Base-by-base conservation (phyloP, 2,329 filamentous ascomycete species). In the Ophiocordyceps polyrhachis-furcata region DNA sequence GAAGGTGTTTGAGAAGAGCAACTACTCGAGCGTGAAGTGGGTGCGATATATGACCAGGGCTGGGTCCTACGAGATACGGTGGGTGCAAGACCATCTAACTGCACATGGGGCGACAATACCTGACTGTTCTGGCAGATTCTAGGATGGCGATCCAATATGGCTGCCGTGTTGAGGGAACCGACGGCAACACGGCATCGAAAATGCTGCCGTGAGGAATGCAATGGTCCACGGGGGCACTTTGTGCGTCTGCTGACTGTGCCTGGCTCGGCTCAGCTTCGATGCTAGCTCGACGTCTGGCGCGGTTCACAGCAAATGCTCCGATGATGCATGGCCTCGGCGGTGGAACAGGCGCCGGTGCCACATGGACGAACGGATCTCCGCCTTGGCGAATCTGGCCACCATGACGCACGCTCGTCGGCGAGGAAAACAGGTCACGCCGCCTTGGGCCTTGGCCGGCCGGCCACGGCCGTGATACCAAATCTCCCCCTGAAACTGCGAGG, bases 1-100 rank as follows among this genome's bases (percentile, higher is more conserved):
- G 47, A 98, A 98, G 66, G 91, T 98, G 2, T 98, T 98, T 67
- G 91, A 98, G 68, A 98, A 98, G 78, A 91, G 77, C 63, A 96
- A 96, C 63, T 98, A 98, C 62, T 93, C 84, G 50, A 94, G 87
- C 58, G 91, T 98, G 43, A 98, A 98, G 64, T 98, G 91, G 91
- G 91, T 98, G 54, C 72, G 91, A 54, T 98, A 98, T 64, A 96
- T 98, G 91, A 98, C 91, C 17, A 79, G 89, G 52, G 91, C 89
- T 15, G 91, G 91, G 25, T 95, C 87, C 62, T 98, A 98, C 63
- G 91, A 98, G 67, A 94, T 98, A 60, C 73, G 87, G 81, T 93
- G n/a, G 5, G 35, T 38, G n/a, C n/a, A 4, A 17, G n/a, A 8
- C 6, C 6, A 43, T 52, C 28, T 25, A 3, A 5, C 19, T 25